Base-by-base conservation (phyloP, 2,329 filamentous ascomycete species). In the Emmonsiellopsis sp. region DNA sequence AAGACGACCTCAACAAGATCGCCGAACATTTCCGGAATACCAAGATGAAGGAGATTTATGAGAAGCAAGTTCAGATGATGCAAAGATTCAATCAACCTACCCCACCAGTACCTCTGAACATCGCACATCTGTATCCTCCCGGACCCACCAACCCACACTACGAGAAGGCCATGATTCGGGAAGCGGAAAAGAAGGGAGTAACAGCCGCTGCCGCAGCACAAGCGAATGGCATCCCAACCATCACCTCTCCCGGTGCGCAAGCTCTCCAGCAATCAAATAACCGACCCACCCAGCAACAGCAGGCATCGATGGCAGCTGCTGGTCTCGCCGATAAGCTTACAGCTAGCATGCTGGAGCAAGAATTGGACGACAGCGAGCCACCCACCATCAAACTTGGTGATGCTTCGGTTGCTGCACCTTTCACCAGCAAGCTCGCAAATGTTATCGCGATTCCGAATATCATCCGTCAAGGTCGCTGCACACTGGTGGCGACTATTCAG, bases 371-470 rank as follows among this genome's bases (percentile, higher is more conserved):
- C 51, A 85, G 84, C 61, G 93, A 97, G 70, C 92, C 93, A 1
- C 93, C 94, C 1, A 91, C 90, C 2, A 88, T 98, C 68, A 98
- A 98, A 75, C 82, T 98, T 44, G 93, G 93, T 58, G 93, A 98
- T 70, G 93, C 93, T 6, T 98, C 93, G 0, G 92, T 97, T 52
- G 93, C 93, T 42, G 93, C 93, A 0, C 93, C 93, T 0, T 98
- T 98, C 71, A 98, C 93, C 0, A 95, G 89, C 68, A 98, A 98
- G 75, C 81, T 98, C 43, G 88, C 91, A 61, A 96, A 98, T 65
- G 93, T 98, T 55, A 83, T 98, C 63, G 93, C 93, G 39, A 90
- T 98, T 55, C 92, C 93, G 51, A 98, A 98, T 74, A 98, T 98
- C 64, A 93, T 98, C 65, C 88, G 93, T 55, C 93, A 98, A 75